Conservation (phyloP, 2,329 filamentous ascomycete species). For the Hawksworthiomyces lignivorus region DNA sequence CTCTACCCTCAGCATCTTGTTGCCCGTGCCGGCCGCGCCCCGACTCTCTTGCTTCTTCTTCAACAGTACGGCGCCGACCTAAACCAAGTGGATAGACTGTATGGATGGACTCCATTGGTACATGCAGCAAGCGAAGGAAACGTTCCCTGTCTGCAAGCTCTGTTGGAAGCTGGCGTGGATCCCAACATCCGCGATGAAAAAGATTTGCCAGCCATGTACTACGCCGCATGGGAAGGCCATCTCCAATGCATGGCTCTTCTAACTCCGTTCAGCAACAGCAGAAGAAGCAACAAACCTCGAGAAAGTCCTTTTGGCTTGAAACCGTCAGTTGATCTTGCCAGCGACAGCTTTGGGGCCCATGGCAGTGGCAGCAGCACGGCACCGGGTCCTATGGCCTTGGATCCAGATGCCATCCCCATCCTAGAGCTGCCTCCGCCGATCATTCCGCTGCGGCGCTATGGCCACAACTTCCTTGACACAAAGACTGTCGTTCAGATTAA, state of each 20-base stretch:
- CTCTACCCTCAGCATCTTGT: conserved; percentile 96
- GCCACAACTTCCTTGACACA: conserved; percentile 96
- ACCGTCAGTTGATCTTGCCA: neutral
- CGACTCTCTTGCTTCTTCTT: conserved; percentile 70
- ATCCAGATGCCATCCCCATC: conserved; percentile 82
- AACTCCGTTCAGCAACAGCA: conserved; percentile 45
- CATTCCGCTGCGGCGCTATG: conserved; percentile 87
- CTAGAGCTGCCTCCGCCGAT: conserved; percentile 92
- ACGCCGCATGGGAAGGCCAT: conserved; percentile 96
- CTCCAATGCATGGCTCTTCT: conserved; percentile 89
- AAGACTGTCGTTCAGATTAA: conserved; percentile 93
- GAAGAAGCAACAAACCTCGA: conserved; percentile 22
- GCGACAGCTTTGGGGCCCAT: conserved; percentile 22
- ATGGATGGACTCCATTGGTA: conserved; percentile 94
- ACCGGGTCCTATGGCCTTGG: conserved; percentile 57
- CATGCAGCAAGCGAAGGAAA: conserved; percentile 96
- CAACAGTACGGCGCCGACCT: conserved; percentile 83
- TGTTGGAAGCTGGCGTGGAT: conserved; percentile 73
- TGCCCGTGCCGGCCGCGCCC: conserved; percentile 76
- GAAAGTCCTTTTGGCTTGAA: conserved; percentile 37
- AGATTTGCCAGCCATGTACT: conserved; percentile 89
- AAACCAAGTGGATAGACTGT: conserved; percentile 88
- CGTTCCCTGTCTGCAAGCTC: conserved; percentile 73
- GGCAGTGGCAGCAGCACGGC: conserved; percentile 40
- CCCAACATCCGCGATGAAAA: conserved; percentile 84